phyloP scores from a whole-genome alignment of 2,329 filamentous ascomycete species.

The Fusarium chlamydosporum region DNA sequence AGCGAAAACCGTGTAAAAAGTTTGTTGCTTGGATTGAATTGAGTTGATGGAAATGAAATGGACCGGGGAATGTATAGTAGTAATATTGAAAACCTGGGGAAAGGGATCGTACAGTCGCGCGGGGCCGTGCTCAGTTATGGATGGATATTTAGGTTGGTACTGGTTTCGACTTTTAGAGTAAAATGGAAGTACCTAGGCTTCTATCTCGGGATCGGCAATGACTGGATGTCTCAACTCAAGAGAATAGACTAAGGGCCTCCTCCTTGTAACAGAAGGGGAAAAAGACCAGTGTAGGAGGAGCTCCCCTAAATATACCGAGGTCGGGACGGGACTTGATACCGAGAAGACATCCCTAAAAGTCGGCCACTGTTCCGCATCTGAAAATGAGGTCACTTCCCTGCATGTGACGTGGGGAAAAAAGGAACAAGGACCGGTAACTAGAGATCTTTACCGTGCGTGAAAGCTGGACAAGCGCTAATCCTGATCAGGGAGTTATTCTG shows the following conservation, averaged over 20 bases:
- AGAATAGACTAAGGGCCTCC: conserved; percentile 5
- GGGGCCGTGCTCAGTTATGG: conserved; percentile 40
- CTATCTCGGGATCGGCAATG: conserved; percentile 38
- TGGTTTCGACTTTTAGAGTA: background rate
- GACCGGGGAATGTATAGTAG: conserved; percentile 26
- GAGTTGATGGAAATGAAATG: conserved; percentile 21
- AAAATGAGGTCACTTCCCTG: conserved; percentile 49
- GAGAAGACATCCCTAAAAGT: conserved; percentile 38
- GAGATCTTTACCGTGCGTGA: conserved; percentile 14
- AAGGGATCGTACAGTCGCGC: conserved; percentile 23
- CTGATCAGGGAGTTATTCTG: conserved; percentile 24
- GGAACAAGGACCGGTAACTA: conserved; percentile 14
- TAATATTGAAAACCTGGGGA: conserved; percentile 36
- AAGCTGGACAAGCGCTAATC: conserved; percentile 7
- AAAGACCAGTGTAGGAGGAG: conserved; percentile 5
- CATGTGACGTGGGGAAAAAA: conserved; percentile 50
- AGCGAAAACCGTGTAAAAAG: conserved; percentile 26
- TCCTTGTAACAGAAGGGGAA: background rate
- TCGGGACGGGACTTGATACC: conserved; percentile 42
- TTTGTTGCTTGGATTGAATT: conserved; percentile 18
- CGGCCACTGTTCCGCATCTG: conserved; percentile 45
- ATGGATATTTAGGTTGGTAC: background rate
- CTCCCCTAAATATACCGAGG: conserved; percentile 44
- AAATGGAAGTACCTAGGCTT: conserved; percentile 9
- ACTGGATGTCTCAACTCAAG: conserved; percentile 26